Percentiles rank a stretch among this genome's conserved stretches.
These are phyloP conservation scores for Trichosanthes cucumerina DNA, from an alignment of 306 rosid genomes.

Conservation along the genomic window DNA sequence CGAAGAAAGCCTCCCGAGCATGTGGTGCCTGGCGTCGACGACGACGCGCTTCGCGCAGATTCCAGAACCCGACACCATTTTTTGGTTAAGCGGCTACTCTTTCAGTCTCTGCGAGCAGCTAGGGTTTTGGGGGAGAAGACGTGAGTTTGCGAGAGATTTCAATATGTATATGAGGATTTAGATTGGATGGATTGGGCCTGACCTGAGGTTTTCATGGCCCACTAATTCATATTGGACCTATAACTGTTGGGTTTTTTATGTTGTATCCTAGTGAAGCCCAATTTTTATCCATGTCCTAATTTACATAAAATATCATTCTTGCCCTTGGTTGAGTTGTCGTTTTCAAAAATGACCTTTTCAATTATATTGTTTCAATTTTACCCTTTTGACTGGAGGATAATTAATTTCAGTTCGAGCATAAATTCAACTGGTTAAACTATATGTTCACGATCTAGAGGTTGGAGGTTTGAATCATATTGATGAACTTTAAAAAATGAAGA, in stretches of 20 bases:
- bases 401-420: no score
- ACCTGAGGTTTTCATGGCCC: background rate
- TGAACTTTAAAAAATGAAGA: no score
- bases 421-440: no score
- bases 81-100: background rate
- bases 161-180: background rate
- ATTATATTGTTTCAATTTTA: no score
- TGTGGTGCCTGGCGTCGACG: slow-evolving; percentile 69
- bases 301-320: no score
- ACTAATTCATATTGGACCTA: background rate
- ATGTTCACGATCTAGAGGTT: no score
- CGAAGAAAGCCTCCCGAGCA: slow-evolving; percentile 58
- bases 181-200: background rate
- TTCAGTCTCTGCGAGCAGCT: background rate
- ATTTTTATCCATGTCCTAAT: no score
- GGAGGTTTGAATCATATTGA: no score
- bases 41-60: slow-evolving; percentile 67
- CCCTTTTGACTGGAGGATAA: no score
- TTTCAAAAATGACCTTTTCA: no score
- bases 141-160: background rate
- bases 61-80: slow-evolving; percentile 65
- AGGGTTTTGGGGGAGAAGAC: slow-evolving; percentile 7
- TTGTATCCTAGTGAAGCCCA: no score
- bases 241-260: background rate
- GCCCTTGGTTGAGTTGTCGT: no score